These are phyloP conservation scores for Mucuna pruriens DNA, from an alignment of 306 rosid genomes.

Conservation along the genomic window DNA sequence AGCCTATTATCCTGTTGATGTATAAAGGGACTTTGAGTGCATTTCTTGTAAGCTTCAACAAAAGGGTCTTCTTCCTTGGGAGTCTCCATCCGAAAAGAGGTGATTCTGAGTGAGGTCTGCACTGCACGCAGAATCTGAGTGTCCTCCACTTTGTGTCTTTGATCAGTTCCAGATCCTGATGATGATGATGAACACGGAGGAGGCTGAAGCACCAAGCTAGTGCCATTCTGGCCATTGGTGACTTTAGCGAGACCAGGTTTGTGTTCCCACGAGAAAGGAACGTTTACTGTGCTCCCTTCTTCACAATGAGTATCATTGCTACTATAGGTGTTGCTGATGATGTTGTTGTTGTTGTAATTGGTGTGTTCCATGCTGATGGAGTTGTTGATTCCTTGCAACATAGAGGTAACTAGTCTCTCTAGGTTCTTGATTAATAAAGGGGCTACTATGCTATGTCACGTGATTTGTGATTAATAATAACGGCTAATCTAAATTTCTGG, in stretches of 20 bases:
- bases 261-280: slow-evolving; percentile 71
- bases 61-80: slow-evolving; percentile 59
- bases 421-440: slow-evolving; percentile 9
- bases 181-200: slow-evolving; percentile 45
- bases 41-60: slow-evolving; percentile 56
- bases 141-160: background rate
- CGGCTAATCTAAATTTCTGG: slow-evolving; percentile 23
- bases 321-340: slow-evolving; percentile 7
- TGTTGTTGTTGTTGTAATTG: slow-evolving; percentile 27
- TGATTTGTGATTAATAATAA: slow-evolving; percentile 22
- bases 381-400: slow-evolving; percentile 3
- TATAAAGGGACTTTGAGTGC: slow-evolving; percentile 48
- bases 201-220: slow-evolving; percentile 42
- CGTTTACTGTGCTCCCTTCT: slow-evolving; percentile 22
- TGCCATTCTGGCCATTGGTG: background rate
- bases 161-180: background rate
- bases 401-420: background rate
- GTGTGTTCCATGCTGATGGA: slow-evolving; percentile 31
- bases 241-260: slow-evolving; percentile 59
- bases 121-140: slow-evolving; percentile 12
- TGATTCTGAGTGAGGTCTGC: slow-evolving; percentile 12
- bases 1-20: background rate
- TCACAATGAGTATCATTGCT: slow-evolving; percentile 14
- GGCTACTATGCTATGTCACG: slow-evolving; percentile 3
- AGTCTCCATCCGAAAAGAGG: slow-evolving; percentile 29